phyloP scores from a whole-genome alignment of 1,284 basidiomycete genomes.

The Porogramme epimiltina region DNA sequence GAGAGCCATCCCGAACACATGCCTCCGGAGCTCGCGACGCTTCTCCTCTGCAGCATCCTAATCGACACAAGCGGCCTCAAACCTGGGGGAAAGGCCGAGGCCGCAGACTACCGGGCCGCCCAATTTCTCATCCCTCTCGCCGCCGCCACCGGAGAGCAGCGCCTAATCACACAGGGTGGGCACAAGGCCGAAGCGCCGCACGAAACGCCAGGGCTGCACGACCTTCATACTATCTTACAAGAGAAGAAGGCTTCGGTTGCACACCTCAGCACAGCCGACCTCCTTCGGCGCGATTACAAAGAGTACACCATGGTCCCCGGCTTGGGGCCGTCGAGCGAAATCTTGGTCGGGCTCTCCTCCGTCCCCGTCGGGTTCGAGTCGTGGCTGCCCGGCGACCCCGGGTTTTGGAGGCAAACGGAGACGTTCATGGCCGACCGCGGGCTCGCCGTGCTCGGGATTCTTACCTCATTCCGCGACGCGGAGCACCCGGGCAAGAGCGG shows the following conservation, averaged over 20 bases:
- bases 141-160: not conserved
- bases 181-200: constrained; percentile 17
- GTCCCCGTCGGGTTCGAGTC: constrained; percentile 70
- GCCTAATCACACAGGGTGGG: not conserved
- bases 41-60: constrained; percentile 80
- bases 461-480: constrained; percentile 65
- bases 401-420: constrained; percentile 51
- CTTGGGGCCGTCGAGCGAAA: constrained; percentile 37
- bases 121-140: constrained; percentile 36
- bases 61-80: constrained; percentile 86
- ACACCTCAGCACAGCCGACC: constrained; percentile 71
- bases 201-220: constrained; percentile 43
- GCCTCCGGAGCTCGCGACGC: constrained; percentile 65
- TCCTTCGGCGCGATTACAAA: constrained; percentile 93
- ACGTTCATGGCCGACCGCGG: constrained; percentile 68
- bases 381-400: constrained; percentile 45
- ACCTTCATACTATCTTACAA: constrained; percentile 53
- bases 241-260: constrained; percentile 72
- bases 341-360: constrained; percentile 72
- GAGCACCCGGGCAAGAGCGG: constrained; percentile 45
- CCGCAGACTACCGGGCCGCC: constrained; percentile 43
- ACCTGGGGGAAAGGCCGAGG: constrained; percentile 73
- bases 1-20: constrained; percentile 38
- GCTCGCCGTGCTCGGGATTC: constrained; percentile 72
- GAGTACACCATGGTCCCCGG: constrained; percentile 63